Percentiles rank a stretch among this genome's conserved stretches.
These are phyloP conservation scores for Asterionellopsis glacialis DNA, from an alignment of 108 stramenopile species.

Conservation along the genomic window DNA sequence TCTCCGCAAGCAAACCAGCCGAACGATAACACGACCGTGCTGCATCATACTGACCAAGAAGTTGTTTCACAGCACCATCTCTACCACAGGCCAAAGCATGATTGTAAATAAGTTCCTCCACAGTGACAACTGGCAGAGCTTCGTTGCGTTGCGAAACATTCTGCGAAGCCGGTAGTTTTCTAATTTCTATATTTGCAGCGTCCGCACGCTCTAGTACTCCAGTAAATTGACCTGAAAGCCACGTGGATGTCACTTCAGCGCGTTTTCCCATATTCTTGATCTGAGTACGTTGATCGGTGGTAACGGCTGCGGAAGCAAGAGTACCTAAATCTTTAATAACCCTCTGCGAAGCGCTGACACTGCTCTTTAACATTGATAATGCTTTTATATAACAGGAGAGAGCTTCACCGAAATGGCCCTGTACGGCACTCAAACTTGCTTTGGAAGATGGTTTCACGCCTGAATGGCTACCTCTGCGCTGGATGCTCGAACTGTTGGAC, in stretches of 20 bases:
- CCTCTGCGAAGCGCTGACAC: conserved; percentile 63
- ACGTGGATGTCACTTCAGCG: conserved; percentile 63
- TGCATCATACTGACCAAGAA: conserved; percentile 76
- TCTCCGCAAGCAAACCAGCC: conserved; percentile 79
- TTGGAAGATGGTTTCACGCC: conserved; percentile 11
- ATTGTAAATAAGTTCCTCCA: conserved; percentile 85
- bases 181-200: conserved; percentile 69
- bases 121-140: conserved; percentile 18
- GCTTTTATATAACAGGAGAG: conserved; percentile 77
- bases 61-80: conserved; percentile 83
- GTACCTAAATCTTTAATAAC: conserved; percentile 58
- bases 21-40: conserved; percentile 80
- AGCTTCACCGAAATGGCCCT: conserved; percentile 68
- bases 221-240: conserved; percentile 73
- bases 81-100: conserved; percentile 75
- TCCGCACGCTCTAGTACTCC: conserved; percentile 84
- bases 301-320: conserved; percentile 9
- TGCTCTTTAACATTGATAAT: conserved; percentile 76
- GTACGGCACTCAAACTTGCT: conserved; percentile 32
- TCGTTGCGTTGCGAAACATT: neutral
- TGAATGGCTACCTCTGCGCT: neutral
- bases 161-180: conserved; percentile 33
- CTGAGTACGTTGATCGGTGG: conserved; percentile 12
- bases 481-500: neutral
- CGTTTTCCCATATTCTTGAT: conserved; percentile 44